Percentiles rank a stretch among this genome's conserved stretches.
Conservation (phyloP, 2,329 filamentous ascomycete species). For the Knufia fluminis region DNA sequence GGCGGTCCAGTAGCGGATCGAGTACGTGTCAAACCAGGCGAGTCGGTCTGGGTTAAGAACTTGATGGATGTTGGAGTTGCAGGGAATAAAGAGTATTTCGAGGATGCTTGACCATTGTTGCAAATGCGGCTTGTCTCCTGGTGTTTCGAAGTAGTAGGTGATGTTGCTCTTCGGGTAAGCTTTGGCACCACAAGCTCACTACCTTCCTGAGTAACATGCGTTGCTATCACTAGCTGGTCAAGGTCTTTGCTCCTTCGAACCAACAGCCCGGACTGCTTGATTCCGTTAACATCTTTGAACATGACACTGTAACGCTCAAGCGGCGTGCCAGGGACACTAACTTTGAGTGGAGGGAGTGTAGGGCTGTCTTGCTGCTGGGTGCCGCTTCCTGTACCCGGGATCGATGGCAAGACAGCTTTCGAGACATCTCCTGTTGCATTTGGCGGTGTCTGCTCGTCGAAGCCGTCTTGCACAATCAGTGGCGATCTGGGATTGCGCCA, state of each 20-base stretch:
- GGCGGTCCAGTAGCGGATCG: conserved; percentile 20
- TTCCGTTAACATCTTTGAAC: conserved; percentile 11
- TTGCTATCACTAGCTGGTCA: not conserved
- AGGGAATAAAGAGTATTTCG: conserved; percentile 22
- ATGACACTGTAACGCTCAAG: conserved; percentile 15
- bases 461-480: not conserved
- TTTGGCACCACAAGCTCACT: conserved; percentile 4
- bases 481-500: conserved; percentile 7
- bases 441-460: not conserved
- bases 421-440: not conserved
- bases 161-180: not conserved
- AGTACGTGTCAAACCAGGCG: conserved; percentile 5
- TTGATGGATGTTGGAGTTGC: conserved; percentile 13
- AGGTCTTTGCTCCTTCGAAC: conserved; percentile 1
- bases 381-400: conserved; percentile 9
- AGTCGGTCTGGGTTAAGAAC: not conserved
- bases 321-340: conserved; percentile 13
- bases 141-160: conserved; percentile 4
- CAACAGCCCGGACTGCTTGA: not conserved
- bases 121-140: not conserved
- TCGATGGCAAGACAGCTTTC: not conserved
- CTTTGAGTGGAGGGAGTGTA: conserved; percentile 12
- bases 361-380: not conserved
- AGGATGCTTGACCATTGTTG: conserved; percentile 11
- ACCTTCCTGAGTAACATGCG: not conserved